Conservation (phyloP, 2,329 filamentous ascomycete species). For the Uncinocarpus reesii region DNA sequence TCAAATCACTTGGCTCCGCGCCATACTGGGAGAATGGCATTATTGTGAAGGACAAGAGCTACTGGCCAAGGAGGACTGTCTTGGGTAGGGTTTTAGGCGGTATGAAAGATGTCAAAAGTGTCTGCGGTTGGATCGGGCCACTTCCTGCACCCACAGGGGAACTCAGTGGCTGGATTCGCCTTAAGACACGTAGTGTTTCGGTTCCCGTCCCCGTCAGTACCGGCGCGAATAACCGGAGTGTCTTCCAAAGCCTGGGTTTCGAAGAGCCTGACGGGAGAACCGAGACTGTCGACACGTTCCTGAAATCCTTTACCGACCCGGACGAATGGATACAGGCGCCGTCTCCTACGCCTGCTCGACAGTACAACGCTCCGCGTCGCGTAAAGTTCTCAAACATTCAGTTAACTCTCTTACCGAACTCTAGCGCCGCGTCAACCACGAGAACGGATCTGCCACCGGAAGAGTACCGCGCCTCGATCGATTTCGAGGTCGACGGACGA, state of each 20-base stretch:
- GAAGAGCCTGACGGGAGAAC: constrained; percentile 6
- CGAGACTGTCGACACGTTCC: neutral
- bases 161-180: constrained; percentile 4
- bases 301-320: constrained; percentile 2
- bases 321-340: constrained; percentile 4
- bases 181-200: constrained; percentile 1
- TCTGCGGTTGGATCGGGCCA: constrained; percentile 4
- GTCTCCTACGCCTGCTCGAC: neutral
- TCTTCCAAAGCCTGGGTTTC: constrained; percentile 5
- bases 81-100: constrained; percentile 3
- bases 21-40: neutral
- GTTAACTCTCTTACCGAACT: neutral
- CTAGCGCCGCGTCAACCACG: neutral
- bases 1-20: neutral
- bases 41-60: constrained; percentile 1
- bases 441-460: neutral
- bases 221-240: constrained; percentile 1
- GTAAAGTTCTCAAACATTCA: neutral
- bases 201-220: constrained; percentile 2
- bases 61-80: constrained; percentile 3
- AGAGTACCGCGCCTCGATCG: neutral
- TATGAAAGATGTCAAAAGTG: neutral
- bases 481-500: constrained; percentile 3
- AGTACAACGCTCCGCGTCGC: neutral
- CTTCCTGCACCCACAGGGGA: neutral